These are phyloP conservation scores for Pyracantha coccinea DNA, from an alignment of 331 rosid species.

Conservation along the genomic window DNA sequence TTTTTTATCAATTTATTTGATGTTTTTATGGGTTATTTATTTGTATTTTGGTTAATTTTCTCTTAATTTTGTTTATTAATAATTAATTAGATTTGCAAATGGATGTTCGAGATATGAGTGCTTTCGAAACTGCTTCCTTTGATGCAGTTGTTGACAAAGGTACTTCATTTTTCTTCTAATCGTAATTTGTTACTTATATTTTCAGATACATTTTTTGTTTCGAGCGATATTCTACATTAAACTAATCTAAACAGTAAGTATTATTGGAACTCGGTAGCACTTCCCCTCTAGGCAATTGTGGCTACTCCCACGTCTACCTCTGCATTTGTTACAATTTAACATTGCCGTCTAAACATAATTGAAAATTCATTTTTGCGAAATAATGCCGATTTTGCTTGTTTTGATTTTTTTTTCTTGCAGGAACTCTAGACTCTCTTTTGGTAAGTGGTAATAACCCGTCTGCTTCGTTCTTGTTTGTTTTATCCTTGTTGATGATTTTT, in stretches of 20 bases:
- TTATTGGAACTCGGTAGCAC: too few species aligned
- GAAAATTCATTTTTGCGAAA: too few species aligned
- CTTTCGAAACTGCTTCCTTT: constrained; percentile 50
- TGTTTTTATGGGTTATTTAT: neutral
- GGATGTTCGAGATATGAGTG: constrained; percentile 80
- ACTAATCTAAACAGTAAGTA: neutral
- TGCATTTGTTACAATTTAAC: too few species aligned
- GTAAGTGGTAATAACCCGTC: constrained; percentile 37
- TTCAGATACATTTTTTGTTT: too few species aligned
- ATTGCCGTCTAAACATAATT: too few species aligned
- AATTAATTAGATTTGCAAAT: constrained; percentile 44
- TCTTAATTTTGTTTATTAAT: neutral
- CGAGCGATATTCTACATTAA: too few species aligned
- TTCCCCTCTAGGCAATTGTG: too few species aligned
- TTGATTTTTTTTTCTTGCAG: constrained; percentile 33
- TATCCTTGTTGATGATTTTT: too few species aligned
- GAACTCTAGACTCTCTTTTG: constrained; percentile 89
- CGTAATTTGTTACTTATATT: neutral
- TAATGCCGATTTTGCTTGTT: neutral
- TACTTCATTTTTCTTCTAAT: constrained; percentile 5
- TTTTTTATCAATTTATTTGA: neutral
- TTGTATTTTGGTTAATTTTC: neutral
- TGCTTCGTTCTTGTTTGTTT: neutral
- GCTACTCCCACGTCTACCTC: too few species aligned
- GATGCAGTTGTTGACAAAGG: constrained; percentile 77